phyloP scores from a whole-genome alignment of 495 filamentous ascomycete genomes.

The Letharia columbiana region DNA sequence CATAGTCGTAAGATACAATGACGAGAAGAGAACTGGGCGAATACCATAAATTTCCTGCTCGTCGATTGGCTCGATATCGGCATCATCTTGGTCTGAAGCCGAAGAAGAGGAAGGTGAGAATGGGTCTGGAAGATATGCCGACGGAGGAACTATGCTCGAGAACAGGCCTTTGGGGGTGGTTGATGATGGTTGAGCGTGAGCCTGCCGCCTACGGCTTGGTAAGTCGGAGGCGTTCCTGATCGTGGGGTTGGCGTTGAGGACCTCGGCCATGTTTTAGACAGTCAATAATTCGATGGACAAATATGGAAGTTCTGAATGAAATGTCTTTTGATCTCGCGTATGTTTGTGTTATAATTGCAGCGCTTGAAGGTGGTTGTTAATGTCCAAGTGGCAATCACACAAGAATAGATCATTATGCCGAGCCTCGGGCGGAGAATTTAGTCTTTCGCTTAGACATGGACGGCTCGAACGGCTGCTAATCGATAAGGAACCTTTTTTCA shows the following conservation, averaged over 20 bases:
- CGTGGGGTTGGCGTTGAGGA: conserved; percentile 90
- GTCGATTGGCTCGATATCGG: conserved; percentile 72
- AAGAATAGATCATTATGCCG: not conserved
- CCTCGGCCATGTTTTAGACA: conserved; percentile 35
- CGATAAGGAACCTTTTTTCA: not conserved
- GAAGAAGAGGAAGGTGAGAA: conserved; percentile 35
- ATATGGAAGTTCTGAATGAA: conserved; percentile 13
- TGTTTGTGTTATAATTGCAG: conserved; percentile 6
- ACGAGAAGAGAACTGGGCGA: not conserved
- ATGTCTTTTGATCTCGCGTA: conserved; percentile 31
- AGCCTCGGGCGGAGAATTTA: conserved; percentile 3
- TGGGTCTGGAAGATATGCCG: conserved; percentile 46
- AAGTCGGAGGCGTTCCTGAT: conserved; percentile 86
- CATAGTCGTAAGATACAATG: not conserved
- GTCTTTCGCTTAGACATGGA: not conserved
- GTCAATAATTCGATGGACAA: not conserved
- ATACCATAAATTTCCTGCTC: conserved; percentile 93
- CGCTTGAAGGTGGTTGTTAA: conserved; percentile 9
- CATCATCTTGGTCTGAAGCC: conserved; percentile 48
- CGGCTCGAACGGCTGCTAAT: conserved; percentile 5
- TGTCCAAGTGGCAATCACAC: not conserved
- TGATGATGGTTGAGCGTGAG: conserved; percentile 30
- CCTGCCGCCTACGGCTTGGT: conserved; percentile 60
- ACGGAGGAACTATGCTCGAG: conserved; percentile 35
- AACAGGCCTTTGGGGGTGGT: conserved; percentile 42